Base-by-base conservation (phyloP, 129 eudicot genomes). In the Centella asiatica region DNA sequence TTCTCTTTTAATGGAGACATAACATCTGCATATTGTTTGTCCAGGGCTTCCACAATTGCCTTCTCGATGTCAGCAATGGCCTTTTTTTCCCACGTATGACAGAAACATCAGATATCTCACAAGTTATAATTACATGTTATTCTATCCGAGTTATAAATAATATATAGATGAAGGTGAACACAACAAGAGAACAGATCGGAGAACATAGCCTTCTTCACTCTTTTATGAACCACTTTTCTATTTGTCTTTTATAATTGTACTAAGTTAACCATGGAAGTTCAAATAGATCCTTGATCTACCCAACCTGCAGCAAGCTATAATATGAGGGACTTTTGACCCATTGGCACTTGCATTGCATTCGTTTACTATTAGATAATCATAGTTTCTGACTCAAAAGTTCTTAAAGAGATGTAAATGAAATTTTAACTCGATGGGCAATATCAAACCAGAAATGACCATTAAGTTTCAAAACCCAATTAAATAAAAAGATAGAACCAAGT, bases 11-110 rank as follows among this genome's bases (percentile, higher is more conserved):
- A 69, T 63, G 83, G 90, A 36, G 86, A 70, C 39, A 84, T 63
- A 37, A 80, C 90, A 65, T 84, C 83, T 4, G 78, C 72, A 50
- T 76, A 83, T 45, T 79, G 90, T 73, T 83, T 83, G 28, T 83
- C 90, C 47, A 83, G 63, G 57, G 83, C 69, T 49, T 84, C 90
- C 46, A 84, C 66, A 45, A 77, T 72, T 22, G 83, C 90, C 73
- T 80, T 84, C 75, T 84, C 90, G 56, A 80, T 47, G 60, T 84
- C 86, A 53, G 73, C 86, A 56, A 80, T 74, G 51, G 90, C 90
- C 90, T 58, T 18, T 84, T 63, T 73, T 34, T 26, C 2, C 11
- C 7, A 32, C n/a, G n/a, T n/a, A n/a, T 10, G 40, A 19, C 53
- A 51, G 10, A 61, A 62, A 24, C 12, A 25, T 31, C 18, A 65